Evolutionary conservation across 2,329 filamentous ascomycete species (phyloP).

Genomic region (Nannizziopsis barbatae): DNA sequence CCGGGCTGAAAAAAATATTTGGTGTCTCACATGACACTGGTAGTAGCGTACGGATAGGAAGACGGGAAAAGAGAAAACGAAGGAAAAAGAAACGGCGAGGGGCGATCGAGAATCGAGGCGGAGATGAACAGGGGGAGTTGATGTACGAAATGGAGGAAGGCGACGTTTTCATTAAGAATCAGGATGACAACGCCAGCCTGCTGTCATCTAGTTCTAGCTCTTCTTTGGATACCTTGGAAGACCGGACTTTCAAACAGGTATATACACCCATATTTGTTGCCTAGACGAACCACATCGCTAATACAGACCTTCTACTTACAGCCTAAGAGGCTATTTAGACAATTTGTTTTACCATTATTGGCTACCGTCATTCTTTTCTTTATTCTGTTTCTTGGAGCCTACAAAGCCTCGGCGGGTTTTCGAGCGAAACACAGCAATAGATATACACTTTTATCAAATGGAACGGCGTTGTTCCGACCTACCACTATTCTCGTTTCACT

Average conservation of each 20-base stretch:
- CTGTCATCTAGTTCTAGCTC: slow-evolving; percentile 48
- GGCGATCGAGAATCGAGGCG: slow-evolving; percentile 17
- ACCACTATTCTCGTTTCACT: slow-evolving; percentile 90
- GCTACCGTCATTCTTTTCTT: slow-evolving; percentile 44
- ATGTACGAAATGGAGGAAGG: slow-evolving; percentile 91
- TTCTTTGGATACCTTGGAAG: slow-evolving; percentile 40
- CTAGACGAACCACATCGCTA: not conserved
- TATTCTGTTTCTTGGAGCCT: slow-evolving; percentile 46
- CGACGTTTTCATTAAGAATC: slow-evolving; percentile 39
- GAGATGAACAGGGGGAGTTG: slow-evolving; percentile 46
- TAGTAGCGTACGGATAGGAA: slow-evolving; percentile 41
- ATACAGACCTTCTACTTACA: not conserved
- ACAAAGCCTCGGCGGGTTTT: slow-evolving; percentile 40
- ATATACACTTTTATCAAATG: slow-evolving; percentile 51
- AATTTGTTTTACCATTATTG: slow-evolving; percentile 32
- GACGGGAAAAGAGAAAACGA: slow-evolving; percentile 41
- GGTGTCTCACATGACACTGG: slow-evolving; percentile 28
- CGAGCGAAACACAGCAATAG: slow-evolving; percentile 20
- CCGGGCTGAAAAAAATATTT: slow-evolving; percentile 33
- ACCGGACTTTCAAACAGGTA: slow-evolving; percentile 24
- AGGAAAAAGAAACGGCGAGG: slow-evolving; percentile 35
- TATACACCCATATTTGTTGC: slow-evolving; percentile 4
- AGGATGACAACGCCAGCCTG: slow-evolving; percentile 50
- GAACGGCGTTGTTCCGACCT: slow-evolving; percentile 75
- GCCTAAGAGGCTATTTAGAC: slow-evolving; percentile 19